Evolutionary conservation across 148 eudicot genomes (phyloP).

Genomic region (Agrostemma githago): DNA sequence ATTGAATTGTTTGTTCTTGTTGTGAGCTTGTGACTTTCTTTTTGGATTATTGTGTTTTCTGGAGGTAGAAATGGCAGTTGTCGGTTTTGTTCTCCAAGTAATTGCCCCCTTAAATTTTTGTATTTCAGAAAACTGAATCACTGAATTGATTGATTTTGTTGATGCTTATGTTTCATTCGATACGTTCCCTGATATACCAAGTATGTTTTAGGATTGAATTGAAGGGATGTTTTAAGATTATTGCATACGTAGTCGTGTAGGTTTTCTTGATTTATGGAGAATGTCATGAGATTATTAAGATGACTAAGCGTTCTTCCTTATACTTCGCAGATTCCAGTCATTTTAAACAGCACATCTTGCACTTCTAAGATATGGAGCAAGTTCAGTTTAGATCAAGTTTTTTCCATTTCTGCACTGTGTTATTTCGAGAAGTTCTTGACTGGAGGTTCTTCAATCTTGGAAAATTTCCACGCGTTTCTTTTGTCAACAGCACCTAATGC

Average conservation of each 20-base stretch:
- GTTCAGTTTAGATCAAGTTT: constrained; percentile 53
- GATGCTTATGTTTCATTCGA: too few relatives aligned
- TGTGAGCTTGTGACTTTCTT: too few relatives aligned
- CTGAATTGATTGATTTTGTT: too few relatives aligned
- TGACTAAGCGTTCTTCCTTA: neutral
- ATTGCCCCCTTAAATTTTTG: too few relatives aligned
- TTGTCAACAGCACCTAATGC: constrained; percentile 85
- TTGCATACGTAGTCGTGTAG: too few relatives aligned
- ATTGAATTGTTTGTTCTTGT: neutral
- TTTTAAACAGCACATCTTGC: constrained; percentile 32
- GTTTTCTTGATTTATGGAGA: too few relatives aligned
- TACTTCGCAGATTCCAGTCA: constrained; percentile 44
- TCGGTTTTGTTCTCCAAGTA: too few relatives aligned
- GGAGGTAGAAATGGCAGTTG: too few relatives aligned
- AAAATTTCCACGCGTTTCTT: constrained; percentile 62
- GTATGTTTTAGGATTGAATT: too few relatives aligned
- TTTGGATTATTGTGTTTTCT: too few relatives aligned
- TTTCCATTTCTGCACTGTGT: constrained; percentile 42
- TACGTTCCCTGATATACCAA: too few relatives aligned
- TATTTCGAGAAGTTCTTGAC: constrained; percentile 67
- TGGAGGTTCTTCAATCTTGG: constrained; percentile 84
- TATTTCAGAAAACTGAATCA: too few relatives aligned
- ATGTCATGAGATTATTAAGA: neutral
- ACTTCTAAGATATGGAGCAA: constrained; percentile 66
- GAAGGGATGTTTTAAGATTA: neutral